Evolutionary conservation across 805 yeast genomes (phyloP).

Genomic region (Candida nitratophila): DNA sequence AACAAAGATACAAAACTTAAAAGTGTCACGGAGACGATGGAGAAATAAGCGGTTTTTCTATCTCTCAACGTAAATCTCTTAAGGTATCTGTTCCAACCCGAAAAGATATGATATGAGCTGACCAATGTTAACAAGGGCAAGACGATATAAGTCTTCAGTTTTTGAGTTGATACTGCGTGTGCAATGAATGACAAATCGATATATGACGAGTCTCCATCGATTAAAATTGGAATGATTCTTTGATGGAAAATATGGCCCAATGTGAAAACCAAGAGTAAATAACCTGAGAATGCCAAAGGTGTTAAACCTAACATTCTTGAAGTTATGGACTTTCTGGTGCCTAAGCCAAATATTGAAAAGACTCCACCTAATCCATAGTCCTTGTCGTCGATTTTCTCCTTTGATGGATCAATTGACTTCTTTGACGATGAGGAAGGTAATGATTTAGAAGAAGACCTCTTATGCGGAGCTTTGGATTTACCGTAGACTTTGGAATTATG

Average conservation of each 20-base stretch:
- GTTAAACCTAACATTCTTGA: slow-evolving; percentile 39
- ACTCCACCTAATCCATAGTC: slow-evolving; percentile 61
- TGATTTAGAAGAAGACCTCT: slow-evolving; percentile 1
- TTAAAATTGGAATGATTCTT: slow-evolving; percentile 41
- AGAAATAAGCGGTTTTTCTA: slow-evolving; percentile 37
- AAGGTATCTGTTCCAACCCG: slow-evolving; percentile 45
- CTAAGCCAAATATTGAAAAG: slow-evolving; percentile 47
- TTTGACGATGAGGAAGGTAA: neutral
- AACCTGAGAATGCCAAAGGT: slow-evolving; percentile 58
- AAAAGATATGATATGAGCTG: slow-evolving; percentile 44
- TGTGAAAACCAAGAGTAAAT: slow-evolving; percentile 38
- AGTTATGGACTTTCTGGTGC: slow-evolving; percentile 40
- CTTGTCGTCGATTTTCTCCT: slow-evolving; percentile 18
- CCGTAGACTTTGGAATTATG: neutral
- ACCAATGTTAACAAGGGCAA: slow-evolving; percentile 30
- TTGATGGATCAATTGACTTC: neutral
- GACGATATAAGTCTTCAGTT: slow-evolving; percentile 11
- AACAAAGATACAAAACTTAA: slow-evolving; percentile 32
- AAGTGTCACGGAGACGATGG: slow-evolving; percentile 29
- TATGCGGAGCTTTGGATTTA: slow-evolving; percentile 4
- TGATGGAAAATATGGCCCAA: slow-evolving; percentile 39
- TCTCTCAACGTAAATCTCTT: slow-evolving; percentile 31
- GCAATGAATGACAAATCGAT: slow-evolving; percentile 47
- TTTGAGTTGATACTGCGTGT: slow-evolving; percentile 22
- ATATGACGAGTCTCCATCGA: slow-evolving; percentile 61